Conservation (phyloP, 805 yeast species). For the Tetrapisispora phaffii region DNA sequence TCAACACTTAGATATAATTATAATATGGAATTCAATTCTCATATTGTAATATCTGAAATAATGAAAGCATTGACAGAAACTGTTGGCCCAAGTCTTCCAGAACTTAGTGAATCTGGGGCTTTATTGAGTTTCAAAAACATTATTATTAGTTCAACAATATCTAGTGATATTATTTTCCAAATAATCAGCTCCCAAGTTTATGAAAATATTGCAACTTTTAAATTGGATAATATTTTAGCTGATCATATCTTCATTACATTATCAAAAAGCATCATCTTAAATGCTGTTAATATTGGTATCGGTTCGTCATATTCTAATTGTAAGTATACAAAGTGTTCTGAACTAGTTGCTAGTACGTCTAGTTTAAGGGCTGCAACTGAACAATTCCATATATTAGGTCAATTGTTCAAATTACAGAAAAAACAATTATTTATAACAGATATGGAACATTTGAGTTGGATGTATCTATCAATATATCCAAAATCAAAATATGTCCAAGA, state of each 20-base stretch:
- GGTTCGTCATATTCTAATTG: constrained; percentile 14
- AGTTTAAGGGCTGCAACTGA: constrained; percentile 33
- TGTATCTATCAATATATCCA: constrained; percentile 40
- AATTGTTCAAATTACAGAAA: constrained; percentile 47
- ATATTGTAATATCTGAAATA: constrained; percentile 35
- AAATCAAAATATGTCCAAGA: constrained; percentile 34
- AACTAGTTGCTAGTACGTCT: constrained; percentile 38
- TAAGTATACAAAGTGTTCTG: constrained; percentile 28
- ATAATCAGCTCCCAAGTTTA: constrained; percentile 13
- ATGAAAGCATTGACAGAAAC: constrained; percentile 38
- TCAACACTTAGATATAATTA: constrained; percentile 41
- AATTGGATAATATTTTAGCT: constrained; percentile 18
- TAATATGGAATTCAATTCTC: constrained; percentile 38
- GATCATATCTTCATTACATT: constrained; percentile 22
- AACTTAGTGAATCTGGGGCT: constrained; percentile 21
- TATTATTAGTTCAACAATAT: constrained; percentile 26
- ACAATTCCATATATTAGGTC: constrained; percentile 49
- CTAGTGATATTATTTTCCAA: constrained; percentile 30
- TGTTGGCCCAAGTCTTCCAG: constrained; percentile 47
- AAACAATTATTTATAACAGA: constrained; percentile 35
- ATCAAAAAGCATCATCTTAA: constrained; percentile 13
- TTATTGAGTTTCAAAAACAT: constrained; percentile 31
- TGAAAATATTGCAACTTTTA: constrained; percentile 24
- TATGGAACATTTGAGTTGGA: constrained; percentile 52
- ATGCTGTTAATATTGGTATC: constrained; percentile 12